Conservation (phyloP, 2,329 filamentous ascomycete species). For the Meredithiella fracta region DNA sequence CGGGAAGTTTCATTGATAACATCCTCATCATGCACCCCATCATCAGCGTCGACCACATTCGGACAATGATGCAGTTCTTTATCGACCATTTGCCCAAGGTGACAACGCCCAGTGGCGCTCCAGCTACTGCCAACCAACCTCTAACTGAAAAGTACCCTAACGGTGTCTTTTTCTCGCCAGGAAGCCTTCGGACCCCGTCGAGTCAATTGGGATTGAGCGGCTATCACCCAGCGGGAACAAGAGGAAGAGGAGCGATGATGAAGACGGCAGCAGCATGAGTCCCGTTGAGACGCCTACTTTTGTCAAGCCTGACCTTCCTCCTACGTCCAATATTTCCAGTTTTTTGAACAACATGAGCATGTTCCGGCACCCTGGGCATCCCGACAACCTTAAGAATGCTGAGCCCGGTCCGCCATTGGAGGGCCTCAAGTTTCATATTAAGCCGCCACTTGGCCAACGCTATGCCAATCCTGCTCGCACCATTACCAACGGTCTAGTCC, state of each 20-base stretch:
- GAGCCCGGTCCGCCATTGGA: too few relatives aligned
- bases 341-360: too few relatives aligned
- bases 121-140: background rate
- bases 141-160: background rate
- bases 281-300: too few relatives aligned
- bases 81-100: constrained; percentile 29
- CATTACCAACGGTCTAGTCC: constrained; percentile 63
- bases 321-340: too few relatives aligned
- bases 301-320: too few relatives aligned
- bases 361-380: too few relatives aligned
- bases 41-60: constrained; percentile 35
- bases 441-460: constrained; percentile 1
- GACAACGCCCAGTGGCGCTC: background rate
- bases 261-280: background rate
- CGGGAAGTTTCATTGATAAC: constrained; percentile 40
- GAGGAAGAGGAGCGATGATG: constrained; percentile 30
- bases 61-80: constrained; percentile 37
- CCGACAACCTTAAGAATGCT: background rate
- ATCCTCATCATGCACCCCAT: constrained; percentile 52
- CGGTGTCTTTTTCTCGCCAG: background rate
- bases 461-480: constrained; percentile 39
- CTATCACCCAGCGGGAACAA: constrained; percentile 25
- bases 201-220: too few relatives aligned
- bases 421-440: background rate
- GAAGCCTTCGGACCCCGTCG: background rate